Conservation (phyloP, 2,329 filamentous ascomycete species). For the Bipolaris bicolor region DNA sequence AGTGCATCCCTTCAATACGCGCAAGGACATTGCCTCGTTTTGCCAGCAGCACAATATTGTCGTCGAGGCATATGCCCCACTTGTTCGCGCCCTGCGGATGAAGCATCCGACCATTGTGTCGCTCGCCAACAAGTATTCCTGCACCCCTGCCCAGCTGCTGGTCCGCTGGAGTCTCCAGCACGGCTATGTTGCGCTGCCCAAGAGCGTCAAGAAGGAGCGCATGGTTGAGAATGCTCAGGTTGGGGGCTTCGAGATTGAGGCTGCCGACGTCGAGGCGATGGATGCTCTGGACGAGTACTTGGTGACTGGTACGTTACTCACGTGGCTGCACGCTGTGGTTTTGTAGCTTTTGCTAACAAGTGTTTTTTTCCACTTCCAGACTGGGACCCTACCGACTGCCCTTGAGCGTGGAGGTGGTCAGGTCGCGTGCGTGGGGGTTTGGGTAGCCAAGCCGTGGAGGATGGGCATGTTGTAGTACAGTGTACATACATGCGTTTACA, state of each 20-base stretch:
- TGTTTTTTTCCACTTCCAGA: constrained; percentile 34
- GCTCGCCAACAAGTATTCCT: constrained; percentile 71
- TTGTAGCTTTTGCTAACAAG: constrained; percentile 22
- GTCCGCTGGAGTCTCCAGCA: constrained; percentile 81
- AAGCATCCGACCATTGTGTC: constrained; percentile 66
- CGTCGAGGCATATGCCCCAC: constrained; percentile 80
- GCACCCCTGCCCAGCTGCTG: constrained; percentile 74
- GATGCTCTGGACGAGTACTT: constrained; percentile 73
- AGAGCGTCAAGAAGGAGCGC: constrained; percentile 68
- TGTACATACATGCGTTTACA: background rate
- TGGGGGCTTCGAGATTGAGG: constrained; percentile 64
- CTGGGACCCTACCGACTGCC: constrained; percentile 56
- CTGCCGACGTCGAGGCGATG: constrained; percentile 67
- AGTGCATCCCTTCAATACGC: constrained; percentile 79
- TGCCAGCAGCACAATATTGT: constrained; percentile 71
- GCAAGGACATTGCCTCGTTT: constrained; percentile 67
- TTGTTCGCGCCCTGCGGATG: constrained; percentile 74
- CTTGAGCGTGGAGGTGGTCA: constrained; percentile 30
- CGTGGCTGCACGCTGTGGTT: background rate
- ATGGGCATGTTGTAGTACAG: background rate
- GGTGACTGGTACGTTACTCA: constrained; percentile 59
- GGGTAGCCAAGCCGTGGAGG: constrained; percentile 16
- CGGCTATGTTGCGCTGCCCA: constrained; percentile 73
- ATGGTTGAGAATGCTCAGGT: constrained; percentile 70
- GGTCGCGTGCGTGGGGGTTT: constrained; percentile 25